A percentile compares a stretch with the other conserved stretches of the same genome.
These are phyloP conservation scores for Pseudonitzschia multistriata DNA, from an alignment of 108 stramenopile genomes.

Conservation along the genomic window DNA sequence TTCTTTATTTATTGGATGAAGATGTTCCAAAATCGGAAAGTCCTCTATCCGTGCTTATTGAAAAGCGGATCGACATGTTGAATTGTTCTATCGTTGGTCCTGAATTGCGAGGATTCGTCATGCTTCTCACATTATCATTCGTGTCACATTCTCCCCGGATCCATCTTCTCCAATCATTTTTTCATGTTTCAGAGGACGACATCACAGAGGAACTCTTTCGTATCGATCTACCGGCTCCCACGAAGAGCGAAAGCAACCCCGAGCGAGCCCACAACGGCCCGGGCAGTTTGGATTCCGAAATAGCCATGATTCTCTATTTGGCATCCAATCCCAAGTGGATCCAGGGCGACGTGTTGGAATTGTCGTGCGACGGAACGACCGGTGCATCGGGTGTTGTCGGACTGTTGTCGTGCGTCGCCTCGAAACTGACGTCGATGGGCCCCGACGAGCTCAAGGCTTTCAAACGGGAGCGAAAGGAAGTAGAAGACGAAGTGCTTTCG, in stretches of 20 bases:
- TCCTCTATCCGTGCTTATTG: neutral
- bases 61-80: too few relatives aligned
- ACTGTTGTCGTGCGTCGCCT: conserved; percentile 36
- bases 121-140: neutral
- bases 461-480: neutral
- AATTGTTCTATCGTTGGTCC: neutral
- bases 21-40: too few relatives aligned
- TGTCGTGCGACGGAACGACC: conserved; percentile 20
- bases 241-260: neutral
- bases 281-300: conserved; percentile 28
- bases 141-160: neutral
- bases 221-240: conserved; percentile 19
- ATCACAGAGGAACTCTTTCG: conserved; percentile 35
- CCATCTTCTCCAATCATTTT: neutral
- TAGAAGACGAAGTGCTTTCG: neutral
- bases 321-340: conserved; percentile 41
- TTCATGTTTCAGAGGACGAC: conserved; percentile 30
- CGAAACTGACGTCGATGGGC: conserved; percentile 20
- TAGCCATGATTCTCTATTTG: conserved; percentile 37
- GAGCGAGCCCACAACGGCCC: conserved; percentile 22
- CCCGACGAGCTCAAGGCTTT: neutral
- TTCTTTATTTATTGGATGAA: neutral
- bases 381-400: conserved; percentile 23
- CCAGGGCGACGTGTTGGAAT: conserved; percentile 40
- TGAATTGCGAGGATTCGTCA: neutral